Percentiles rank a stretch among this genome's conserved stretches.
These are phyloP conservation scores for Aristolochia californica DNA, from an alignment of 164 flowering plant species.

Conservation along the genomic window DNA sequence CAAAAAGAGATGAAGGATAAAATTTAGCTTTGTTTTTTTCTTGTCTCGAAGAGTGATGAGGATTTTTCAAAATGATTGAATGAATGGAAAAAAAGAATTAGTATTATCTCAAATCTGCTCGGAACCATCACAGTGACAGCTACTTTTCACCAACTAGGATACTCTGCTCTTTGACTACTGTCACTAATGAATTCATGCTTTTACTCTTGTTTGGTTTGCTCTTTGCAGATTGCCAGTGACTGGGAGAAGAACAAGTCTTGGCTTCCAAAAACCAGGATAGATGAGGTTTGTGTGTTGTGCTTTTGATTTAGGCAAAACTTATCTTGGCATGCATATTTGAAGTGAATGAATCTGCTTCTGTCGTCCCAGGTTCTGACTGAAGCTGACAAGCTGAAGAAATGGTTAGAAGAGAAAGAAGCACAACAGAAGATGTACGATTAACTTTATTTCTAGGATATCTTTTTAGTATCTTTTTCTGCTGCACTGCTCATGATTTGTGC, in stretches of 20 bases:
- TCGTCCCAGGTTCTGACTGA: conserved; percentile 49
- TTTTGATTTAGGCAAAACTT: background rate
- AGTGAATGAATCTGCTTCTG: background rate
- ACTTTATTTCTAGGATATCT: conserved; percentile 1
- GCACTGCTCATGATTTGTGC: background rate
- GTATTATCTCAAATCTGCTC: background rate
- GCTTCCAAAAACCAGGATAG: conserved; percentile 72
- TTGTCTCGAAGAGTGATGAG: background rate
- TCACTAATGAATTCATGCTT: background rate
- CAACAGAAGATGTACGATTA: conserved; percentile 69
- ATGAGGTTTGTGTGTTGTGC: conserved; percentile 46
- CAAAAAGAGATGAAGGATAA: too few relatives aligned
- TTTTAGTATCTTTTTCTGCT: background rate
- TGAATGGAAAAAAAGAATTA: background rate
- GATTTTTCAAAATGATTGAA: background rate
- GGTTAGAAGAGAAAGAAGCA: conserved; percentile 80
- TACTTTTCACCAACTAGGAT: background rate
- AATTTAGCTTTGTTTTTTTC: too few relatives aligned
- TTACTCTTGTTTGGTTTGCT: background rate
- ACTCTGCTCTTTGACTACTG: background rate
- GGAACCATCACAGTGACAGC: background rate
- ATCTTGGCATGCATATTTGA: background rate
- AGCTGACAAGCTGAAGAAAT: conserved; percentile 52
- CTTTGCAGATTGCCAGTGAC: conserved; percentile 45
- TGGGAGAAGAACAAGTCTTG: conserved; percentile 84